Base-by-base conservation (phyloP, 1,284 basidiomycete species). In the Neotropicomus parvogracilis region DNA sequence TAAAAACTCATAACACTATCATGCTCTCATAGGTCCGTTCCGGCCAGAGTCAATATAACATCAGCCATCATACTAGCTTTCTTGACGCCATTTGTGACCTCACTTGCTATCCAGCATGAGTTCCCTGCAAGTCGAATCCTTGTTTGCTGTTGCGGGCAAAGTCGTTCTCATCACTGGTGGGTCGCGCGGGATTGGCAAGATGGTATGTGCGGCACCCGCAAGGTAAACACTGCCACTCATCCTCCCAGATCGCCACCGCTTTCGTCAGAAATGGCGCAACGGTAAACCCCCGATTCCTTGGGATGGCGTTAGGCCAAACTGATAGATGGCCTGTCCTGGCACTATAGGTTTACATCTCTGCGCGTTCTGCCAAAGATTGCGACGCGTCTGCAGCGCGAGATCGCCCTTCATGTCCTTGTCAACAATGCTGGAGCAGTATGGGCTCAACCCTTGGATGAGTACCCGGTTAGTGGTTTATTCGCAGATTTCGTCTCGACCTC, bases 341-440 rank as follows among this genome's bases (percentile, higher is more conserved):
- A 39, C 41, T 34, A 4, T 64, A 81, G 72, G 83, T 86, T 24
- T 88, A 88, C 66, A 85, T 88, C 55, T 77, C 80, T 2, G 81
- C 83, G 4, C 78, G 85, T 28, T 77, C 77, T 24, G 71, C 68
- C 14, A 72, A 77, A 52, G 80, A 80, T 41, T 83, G 83, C 59
- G 68, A 78, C 21, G 67, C 64, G 21, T 82, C 83, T 1, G 82
- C 83, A 3, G 63, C 69, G 69, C 57, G 85, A 87, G 66, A 69
- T 71, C 43, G 74, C 62, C 7, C 64, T 85, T 31, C 74, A 85
- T 58, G 75, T 85, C 10, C 72, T 85, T 6, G 77, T 86, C 48
- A 85, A 88, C 66, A 87, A 87, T 53, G 81, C 81, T 2, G 85
- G 83, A 3, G 80, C 78, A 16, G 77, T 78, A 13, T 85, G 83